A percentile compares a stretch with the other conserved stretches of the same genome.
phyloP scores from a whole-genome alignment of 208 protist genomes.

The Trypanosoma cruzi region DNA sequence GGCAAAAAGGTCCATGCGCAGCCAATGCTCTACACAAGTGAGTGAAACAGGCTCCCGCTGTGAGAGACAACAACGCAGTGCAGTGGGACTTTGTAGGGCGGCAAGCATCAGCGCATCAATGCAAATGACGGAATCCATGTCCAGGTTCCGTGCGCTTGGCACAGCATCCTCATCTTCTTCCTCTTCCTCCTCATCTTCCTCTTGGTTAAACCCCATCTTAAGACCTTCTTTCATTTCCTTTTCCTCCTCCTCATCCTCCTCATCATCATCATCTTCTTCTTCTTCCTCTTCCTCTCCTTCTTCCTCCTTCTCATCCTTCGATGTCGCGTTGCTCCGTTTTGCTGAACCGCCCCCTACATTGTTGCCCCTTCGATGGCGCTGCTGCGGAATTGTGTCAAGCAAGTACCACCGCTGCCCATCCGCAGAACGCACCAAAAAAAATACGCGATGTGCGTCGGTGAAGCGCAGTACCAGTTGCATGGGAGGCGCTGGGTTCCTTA shows the following conservation, averaged over 20 bases:
- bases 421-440: slow-evolving; percentile 19
- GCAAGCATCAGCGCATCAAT: slow-evolving; percentile 75
- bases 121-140: slow-evolving; percentile 45
- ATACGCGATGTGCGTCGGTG: slow-evolving; percentile 14
- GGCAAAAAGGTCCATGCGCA: slow-evolving; percentile 46
- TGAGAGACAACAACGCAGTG: slow-evolving; percentile 62
- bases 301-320: slow-evolving; percentile 18
- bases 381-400: slow-evolving; percentile 19
- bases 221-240: slow-evolving; percentile 3
- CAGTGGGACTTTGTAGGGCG: slow-evolving; percentile 50
- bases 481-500: neutral
- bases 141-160: slow-evolving; percentile 22
- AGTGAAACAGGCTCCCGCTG: slow-evolving; percentile 53
- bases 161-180: slow-evolving; percentile 19
- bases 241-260: slow-evolving; percentile 4
- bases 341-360: neutral
- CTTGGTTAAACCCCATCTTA: slow-evolving; percentile 5
- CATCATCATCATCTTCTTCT: slow-evolving; percentile 21
- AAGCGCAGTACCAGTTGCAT: slow-evolving; percentile 17
- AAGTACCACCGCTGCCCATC: slow-evolving; percentile 19
- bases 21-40: slow-evolving; percentile 42
- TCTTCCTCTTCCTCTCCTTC: slow-evolving; percentile 14
- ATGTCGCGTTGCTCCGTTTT: slow-evolving; percentile 8
- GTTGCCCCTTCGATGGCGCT: neutral
- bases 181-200: slow-evolving; percentile 13